A percentile compares a stretch with the other conserved stretches of the same genome.
Evolutionary conservation across 1,284 basidiomycete species (phyloP).

Genomic region (Apiotrichum porosum): DNA sequence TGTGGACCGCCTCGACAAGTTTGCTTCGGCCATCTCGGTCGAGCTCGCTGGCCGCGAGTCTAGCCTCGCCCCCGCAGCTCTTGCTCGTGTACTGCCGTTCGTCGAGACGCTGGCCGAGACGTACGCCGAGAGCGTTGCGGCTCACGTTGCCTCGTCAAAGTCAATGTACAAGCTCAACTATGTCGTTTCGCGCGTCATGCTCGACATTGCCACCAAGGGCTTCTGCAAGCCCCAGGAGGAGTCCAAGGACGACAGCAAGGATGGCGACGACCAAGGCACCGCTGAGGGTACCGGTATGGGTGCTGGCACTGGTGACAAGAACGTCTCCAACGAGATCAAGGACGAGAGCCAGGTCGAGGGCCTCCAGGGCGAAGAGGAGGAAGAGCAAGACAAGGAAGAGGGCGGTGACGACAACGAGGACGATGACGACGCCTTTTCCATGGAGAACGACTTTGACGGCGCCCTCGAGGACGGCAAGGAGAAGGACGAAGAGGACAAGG

Average conservation of each 20-base stretch:
- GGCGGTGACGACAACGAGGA: constrained; percentile 61
- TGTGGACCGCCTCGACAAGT: constrained; percentile 28
- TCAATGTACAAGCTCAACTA: constrained; percentile 79
- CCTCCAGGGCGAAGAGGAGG: constrained; percentile 66
- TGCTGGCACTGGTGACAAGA: constrained; percentile 73
- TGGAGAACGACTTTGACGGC: constrained; percentile 65
- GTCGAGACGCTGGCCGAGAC: constrained; percentile 56
- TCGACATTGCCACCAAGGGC: constrained; percentile 73
- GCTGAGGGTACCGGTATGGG: constrained; percentile 77
- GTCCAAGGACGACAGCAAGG: constrained; percentile 52
- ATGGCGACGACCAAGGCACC: constrained; percentile 52
- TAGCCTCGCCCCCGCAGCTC: constrained; percentile 11
- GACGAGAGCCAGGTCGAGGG: constrained; percentile 97
- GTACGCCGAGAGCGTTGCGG: constrained; percentile 47
- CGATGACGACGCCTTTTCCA: constrained; percentile 58
- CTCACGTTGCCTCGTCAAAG: constrained; percentile 52
- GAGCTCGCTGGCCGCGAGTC: constrained; percentile 11
- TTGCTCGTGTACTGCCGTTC: constrained; percentile 41
- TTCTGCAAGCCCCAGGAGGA: constrained; percentile 86
- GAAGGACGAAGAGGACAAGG: constrained; percentile 58
- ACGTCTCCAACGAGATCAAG: constrained; percentile 86
- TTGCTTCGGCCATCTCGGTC: constrained; percentile 17
- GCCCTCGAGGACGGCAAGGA: constrained; percentile 70
- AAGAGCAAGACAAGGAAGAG: constrained; percentile 54
- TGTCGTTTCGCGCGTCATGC: constrained; percentile 68